These are phyloP conservation scores for Claviceps purpurea DNA, from an alignment of 2,329 filamentous ascomycete genomes.

Conservation along the genomic window DNA sequence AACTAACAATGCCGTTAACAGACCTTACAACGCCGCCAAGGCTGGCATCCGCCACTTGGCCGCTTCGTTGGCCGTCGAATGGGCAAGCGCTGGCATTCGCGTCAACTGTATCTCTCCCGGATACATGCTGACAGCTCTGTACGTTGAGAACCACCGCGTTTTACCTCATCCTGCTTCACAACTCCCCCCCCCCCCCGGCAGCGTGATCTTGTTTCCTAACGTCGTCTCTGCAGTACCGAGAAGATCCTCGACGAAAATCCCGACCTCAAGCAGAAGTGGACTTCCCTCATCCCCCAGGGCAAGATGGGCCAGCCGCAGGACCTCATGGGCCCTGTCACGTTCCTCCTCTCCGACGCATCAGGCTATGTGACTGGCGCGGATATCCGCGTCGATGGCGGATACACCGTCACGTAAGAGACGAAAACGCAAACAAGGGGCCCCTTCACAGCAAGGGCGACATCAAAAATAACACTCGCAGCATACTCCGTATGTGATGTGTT, in stretches of 20 bases:
- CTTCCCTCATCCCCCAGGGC: conserved; percentile 76
- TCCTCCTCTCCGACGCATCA: conserved; percentile 68
- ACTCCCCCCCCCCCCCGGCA: neutral
- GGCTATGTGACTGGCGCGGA: conserved; percentile 62
- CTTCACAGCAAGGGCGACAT: too few relatives aligned
- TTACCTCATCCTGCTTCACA: neutral
- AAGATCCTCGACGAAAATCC: conserved; percentile 93
- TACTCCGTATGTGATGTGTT: too few relatives aligned
- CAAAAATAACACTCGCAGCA: too few relatives aligned
- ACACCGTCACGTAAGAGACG: conserved; percentile 54
- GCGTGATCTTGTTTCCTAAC: too few relatives aligned
- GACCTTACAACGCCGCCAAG: conserved; percentile 85
- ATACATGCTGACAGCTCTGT: conserved; percentile 93
- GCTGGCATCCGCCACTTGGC: conserved; percentile 84
- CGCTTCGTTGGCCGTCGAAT: conserved; percentile 81
- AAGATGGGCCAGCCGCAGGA: conserved; percentile 90
- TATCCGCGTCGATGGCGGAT: conserved; percentile 75
- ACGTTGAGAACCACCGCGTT: conserved; percentile 24
- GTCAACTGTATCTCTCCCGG: conserved; percentile 94
- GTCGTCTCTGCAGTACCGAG: conserved; percentile 48
- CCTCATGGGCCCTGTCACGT: conserved; percentile 84
- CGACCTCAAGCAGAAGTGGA: conserved; percentile 82
- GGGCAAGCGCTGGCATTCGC: conserved; percentile 75
- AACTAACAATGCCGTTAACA: conserved; percentile 11
- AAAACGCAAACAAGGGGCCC: too few relatives aligned